Evolutionary conservation across 2,329 filamentous ascomycete genomes (phyloP).

Genomic region (Pseudogymnoascus destructans): DNA sequence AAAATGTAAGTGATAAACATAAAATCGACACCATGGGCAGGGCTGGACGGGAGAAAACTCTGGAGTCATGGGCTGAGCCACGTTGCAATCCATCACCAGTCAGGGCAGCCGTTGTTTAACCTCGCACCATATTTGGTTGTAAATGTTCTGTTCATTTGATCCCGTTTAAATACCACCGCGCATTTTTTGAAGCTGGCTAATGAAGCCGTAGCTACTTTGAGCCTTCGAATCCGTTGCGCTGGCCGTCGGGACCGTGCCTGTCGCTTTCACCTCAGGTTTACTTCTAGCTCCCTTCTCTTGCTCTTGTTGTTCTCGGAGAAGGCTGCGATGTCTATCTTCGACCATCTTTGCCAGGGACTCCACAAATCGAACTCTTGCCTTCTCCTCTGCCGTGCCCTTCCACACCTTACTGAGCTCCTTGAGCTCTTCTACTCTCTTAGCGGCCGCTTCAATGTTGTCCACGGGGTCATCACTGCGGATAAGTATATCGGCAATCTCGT

Average conservation of each 20-base stretch:
- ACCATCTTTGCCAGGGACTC: conserved; percentile 70
- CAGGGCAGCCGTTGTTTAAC: neutral
- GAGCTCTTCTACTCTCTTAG: conserved; percentile 60
- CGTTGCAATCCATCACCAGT: neutral
- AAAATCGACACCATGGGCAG: neutral
- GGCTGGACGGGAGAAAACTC: neutral
- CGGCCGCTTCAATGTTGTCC: conserved; percentile 60
- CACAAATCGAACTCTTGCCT: conserved; percentile 66
- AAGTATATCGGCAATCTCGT: conserved; percentile 59
- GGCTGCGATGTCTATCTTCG: conserved; percentile 47
- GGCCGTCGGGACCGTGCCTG: conserved; percentile 11
- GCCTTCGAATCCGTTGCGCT: conserved; percentile 15
- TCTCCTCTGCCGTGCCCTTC: conserved; percentile 94
- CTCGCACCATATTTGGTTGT: neutral
- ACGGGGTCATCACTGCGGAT: conserved; percentile 44
- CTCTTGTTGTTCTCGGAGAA: conserved; percentile 24
- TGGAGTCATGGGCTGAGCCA: neutral
- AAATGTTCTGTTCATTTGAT: neutral
- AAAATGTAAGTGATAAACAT: conserved; percentile 2
- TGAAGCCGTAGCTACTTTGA: conserved; percentile 25
- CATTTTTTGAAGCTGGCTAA: conserved; percentile 27
- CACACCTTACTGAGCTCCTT: conserved; percentile 68
- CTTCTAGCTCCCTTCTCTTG: conserved; percentile 20
- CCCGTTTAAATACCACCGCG: conserved; percentile 21
- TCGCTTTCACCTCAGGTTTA: neutral